Evolutionary conservation across 1,139 yeast genomes (phyloP), one percentile per base, ranked within the genome.

Genomic region (Suhomyces maxii): DNA sequence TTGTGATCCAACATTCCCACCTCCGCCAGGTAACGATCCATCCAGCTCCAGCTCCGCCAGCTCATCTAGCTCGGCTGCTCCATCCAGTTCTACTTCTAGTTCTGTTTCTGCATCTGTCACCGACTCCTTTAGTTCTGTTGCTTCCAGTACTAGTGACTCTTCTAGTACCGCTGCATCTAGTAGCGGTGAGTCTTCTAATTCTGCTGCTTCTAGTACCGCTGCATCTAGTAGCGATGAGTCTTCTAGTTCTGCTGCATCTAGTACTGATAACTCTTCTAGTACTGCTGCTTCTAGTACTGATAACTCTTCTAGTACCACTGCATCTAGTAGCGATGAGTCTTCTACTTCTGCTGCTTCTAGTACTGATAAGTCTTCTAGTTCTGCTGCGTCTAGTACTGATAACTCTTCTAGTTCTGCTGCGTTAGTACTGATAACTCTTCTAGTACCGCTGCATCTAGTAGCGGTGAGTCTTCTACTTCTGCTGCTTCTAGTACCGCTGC

Each of bases 1-100:
- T 2, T 46, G 49, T 39, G 8, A 18, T 8, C 14, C 40, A 6
- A 25, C 46, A 10, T 47, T 47, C 2, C 31, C 13, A 7, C n/a
- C 43, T 8, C 44, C 47, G 2, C 31, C 31, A 28, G 31, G 31
- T 9, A 28, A 9, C 11, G 31, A 28, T 30, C 8, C 23, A 11
- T 26, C 12, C n/a, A 7, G 25, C 10, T 37, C 40, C 26, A 37
- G 34, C 14, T 10, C 40, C 7, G 25, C 18, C 9, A n/a, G 26
- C 9, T 26, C 40, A 11, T 10, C 13, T 12, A 8, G 39, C 14
- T 34, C 43, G 6, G n/a, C 34, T 26, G 8, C 39, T 14, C 11
- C 34, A 7, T 13, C 42, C 8, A 14, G 9, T 11, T 31, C 32
- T 34, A 9, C 34, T 10, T 32, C 38, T n/a, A 26, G 12, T 26